These are phyloP conservation scores for Candida pseudofarinosa DNA, from an alignment of 805 yeast genomes.

Conservation along the genomic window DNA sequence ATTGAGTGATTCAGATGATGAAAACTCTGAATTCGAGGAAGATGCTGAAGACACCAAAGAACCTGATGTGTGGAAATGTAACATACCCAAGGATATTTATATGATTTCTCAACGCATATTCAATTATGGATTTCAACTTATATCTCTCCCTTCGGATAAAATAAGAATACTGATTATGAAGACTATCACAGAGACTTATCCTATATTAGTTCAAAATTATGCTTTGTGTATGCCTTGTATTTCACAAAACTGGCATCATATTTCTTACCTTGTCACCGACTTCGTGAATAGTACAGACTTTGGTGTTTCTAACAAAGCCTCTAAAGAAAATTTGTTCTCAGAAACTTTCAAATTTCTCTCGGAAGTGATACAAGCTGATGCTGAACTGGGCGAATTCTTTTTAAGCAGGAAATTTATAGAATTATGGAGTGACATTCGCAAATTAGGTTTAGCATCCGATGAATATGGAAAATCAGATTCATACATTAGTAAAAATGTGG, in stretches of 20 bases:
- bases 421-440: conserved; percentile 31
- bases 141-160: conserved; percentile 61
- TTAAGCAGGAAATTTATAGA: conserved; percentile 44
- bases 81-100: conserved; percentile 61
- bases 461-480: not conserved
- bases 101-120: conserved; percentile 55
- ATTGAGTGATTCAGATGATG: conserved; percentile 22
- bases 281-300: conserved; percentile 10
- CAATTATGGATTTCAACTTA: conserved; percentile 62
- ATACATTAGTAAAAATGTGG: no score
- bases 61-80: conserved; percentile 54
- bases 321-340: conserved; percentile 15
- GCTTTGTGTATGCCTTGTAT: conserved; percentile 27
- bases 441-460: not conserved
- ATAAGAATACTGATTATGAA: conserved; percentile 55
- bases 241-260: conserved; percentile 30
- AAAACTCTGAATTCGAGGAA: conserved; percentile 22
- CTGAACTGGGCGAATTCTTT: conserved; percentile 41
- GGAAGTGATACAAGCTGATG: conserved; percentile 25
- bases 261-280: conserved; percentile 15
- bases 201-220: conserved; percentile 29
- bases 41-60: conserved; percentile 14
- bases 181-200: conserved; percentile 33
- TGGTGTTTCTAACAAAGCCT: conserved; percentile 3
- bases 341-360: conserved; percentile 28